A percentile compares a stretch with the other conserved stretches of the same genome.
Conservation (phyloP, 2,329 filamentous ascomycete species). For the Pseudogymnoascus sp. region DNA sequence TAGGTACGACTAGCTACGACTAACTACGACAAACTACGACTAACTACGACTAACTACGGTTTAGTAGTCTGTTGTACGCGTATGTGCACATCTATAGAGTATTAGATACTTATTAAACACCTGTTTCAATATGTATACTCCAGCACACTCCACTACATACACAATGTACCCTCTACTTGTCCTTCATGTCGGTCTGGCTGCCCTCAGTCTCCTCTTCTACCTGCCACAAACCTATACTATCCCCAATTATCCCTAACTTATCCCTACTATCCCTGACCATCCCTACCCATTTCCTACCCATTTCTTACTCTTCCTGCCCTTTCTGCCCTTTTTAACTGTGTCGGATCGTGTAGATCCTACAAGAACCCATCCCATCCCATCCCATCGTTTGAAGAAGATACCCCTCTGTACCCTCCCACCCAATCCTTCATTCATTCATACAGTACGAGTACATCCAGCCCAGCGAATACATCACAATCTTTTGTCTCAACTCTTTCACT, state of each 20-base stretch:
- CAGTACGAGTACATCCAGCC: background rate
- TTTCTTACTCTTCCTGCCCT: conserved; percentile 14
- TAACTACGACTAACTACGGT: too few species aligned
- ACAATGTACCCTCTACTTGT: background rate
- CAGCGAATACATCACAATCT: background rate
- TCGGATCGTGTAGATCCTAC: conserved; percentile 16
- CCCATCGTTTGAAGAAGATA: conserved; percentile 11
- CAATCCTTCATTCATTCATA: conserved; percentile 3
- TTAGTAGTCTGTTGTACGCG: background rate
- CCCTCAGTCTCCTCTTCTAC: conserved; percentile 15
- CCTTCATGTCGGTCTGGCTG: background rate
- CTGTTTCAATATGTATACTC: background rate
- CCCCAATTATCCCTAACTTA: conserved; percentile 13
- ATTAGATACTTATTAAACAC: background rate
- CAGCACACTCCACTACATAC: background rate
- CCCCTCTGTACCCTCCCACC: background rate
- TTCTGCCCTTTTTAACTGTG: conserved; percentile 11
- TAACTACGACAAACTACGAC: too few species aligned
- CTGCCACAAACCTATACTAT: conserved; percentile 16
- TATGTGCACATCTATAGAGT: background rate
- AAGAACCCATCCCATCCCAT: conserved; percentile 6
- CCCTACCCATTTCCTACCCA: too few species aligned
- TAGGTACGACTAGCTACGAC: too few species aligned
- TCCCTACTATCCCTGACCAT: conserved; percentile 14
- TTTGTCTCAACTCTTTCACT: background rate